phyloP scores from a whole-genome alignment of 2,329 filamentous ascomycete genomes.

The Aspergillus ochraceoroseus region DNA sequence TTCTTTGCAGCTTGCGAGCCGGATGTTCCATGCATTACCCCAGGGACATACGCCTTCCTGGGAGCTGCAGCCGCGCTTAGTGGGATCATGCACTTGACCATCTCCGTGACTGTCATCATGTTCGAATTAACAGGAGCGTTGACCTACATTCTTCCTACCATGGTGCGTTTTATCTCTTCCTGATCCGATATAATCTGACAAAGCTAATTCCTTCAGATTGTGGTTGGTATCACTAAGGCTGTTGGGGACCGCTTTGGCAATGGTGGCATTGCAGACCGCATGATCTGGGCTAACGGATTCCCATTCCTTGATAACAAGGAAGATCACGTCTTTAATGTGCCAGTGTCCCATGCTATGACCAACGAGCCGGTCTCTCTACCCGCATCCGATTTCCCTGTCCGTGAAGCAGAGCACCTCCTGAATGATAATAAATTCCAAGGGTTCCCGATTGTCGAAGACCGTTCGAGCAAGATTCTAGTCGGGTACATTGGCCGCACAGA shows the following conservation, averaged over 20 bases:
- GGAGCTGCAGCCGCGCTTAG: constrained; percentile 86
- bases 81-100: constrained; percentile 96
- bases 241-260: constrained; percentile 89
- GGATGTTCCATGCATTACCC: constrained; percentile 92
- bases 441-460: constrained; percentile 82
- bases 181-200: neutral
- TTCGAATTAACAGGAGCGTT: constrained; percentile 96
- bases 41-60: constrained; percentile 92
- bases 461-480: constrained; percentile 64
- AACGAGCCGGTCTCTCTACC: constrained; percentile 69
- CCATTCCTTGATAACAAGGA: constrained; percentile 97
- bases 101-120: constrained; percentile 98
- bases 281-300: constrained; percentile 98
- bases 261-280: constrained; percentile 91
- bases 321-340: constrained; percentile 92
- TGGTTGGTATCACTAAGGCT: constrained; percentile 92
- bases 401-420: constrained; percentile 71
- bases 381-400: constrained; percentile 66
- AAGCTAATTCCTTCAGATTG: constrained; percentile 54
- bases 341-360: constrained; percentile 87
- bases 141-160: constrained; percentile 94
- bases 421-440: constrained; percentile 79
- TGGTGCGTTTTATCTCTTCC: constrained; percentile 50
- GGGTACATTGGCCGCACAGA: constrained; percentile 94
- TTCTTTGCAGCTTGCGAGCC: constrained; percentile 89